These are phyloP conservation scores for Hypoxylon sp. DNA, from an alignment of 2,329 filamentous ascomycete species.

Conservation along the genomic window DNA sequence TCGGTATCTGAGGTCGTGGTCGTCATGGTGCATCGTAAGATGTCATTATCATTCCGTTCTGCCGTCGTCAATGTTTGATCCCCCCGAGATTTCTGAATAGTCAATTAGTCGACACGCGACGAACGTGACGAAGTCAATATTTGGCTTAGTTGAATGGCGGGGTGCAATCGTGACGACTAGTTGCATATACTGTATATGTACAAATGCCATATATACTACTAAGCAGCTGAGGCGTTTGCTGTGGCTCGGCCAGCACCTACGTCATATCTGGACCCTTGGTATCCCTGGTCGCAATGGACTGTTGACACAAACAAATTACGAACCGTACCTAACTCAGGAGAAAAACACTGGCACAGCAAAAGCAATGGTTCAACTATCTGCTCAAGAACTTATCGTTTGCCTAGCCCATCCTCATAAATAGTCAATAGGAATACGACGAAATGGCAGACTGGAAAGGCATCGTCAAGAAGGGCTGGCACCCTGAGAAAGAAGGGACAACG, in stretches of 20 bases:
- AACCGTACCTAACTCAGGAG: no score
- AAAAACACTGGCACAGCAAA: slow-evolving; percentile 7
- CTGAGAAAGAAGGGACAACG: slow-evolving; percentile 53
- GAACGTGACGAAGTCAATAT: slow-evolving; percentile 43
- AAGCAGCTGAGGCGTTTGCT: slow-evolving; percentile 11
- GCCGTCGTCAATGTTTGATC: slow-evolving; percentile 3
- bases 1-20: slow-evolving; percentile 59
- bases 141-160: slow-evolving; percentile 40
- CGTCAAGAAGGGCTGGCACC: slow-evolving; percentile 62
- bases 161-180: no score
- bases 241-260: slow-evolving; percentile 23
- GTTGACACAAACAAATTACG: slow-evolving; percentile 3
- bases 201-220: neutral
- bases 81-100: neutral
- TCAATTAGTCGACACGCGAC: slow-evolving; percentile 15
- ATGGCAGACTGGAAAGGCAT: slow-evolving; percentile 59
- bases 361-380: neutral
- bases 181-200: neutral
- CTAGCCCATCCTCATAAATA: neutral
- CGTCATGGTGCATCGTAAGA: slow-evolving; percentile 44
- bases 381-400: neutral
- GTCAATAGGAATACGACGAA: neutral
- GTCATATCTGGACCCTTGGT: slow-evolving; percentile 16
- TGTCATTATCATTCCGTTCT: slow-evolving; percentile 20
- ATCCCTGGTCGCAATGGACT: no score